These are phyloP conservation scores for Chytridium lagenaria DNA, from an alignment of 371 early-diverging fungal species.

Conservation along the genomic window DNA sequence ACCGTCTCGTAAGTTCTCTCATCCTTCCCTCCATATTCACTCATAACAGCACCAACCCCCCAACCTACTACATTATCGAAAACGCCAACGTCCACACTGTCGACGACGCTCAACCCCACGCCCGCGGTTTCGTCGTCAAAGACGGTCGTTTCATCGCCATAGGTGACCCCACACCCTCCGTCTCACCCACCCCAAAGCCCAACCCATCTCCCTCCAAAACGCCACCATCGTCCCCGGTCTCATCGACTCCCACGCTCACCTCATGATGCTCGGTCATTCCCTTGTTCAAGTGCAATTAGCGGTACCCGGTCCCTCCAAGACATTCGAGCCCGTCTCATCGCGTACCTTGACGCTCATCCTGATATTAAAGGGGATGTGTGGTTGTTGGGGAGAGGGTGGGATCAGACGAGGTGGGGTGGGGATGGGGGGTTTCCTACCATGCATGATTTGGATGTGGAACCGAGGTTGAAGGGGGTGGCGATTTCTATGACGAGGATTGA, in stretches of 20 bases:
- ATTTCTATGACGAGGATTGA: slow-evolving; percentile 41
- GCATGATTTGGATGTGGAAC: slow-evolving; percentile 34
- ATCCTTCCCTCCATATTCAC: background rate
- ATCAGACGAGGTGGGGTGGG: slow-evolving; percentile 38
- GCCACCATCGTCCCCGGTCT: slow-evolving; percentile 43
- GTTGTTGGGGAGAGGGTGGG: slow-evolving; percentile 50
- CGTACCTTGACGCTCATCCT: slow-evolving; percentile 36
- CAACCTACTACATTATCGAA: slow-evolving; percentile 30
- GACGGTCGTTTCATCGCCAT: slow-evolving; percentile 33
- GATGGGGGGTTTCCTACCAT: slow-evolving; percentile 31
- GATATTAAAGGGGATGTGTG: slow-evolving; percentile 29
- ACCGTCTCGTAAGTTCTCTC: background rate
- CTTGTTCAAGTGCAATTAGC: slow-evolving; percentile 35
- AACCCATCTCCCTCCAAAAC: slow-evolving; percentile 24
- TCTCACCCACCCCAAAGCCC: slow-evolving; percentile 19
- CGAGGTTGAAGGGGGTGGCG: slow-evolving; percentile 31
- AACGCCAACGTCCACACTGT: slow-evolving; percentile 38
- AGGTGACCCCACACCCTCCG: slow-evolving; percentile 17
- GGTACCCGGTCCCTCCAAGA: slow-evolving; percentile 25
- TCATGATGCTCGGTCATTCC: slow-evolving; percentile 33
- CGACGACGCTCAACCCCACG: slow-evolving; percentile 18
- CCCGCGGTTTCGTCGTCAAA: slow-evolving; percentile 33
- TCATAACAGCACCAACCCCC: background rate
- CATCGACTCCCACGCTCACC: slow-evolving; percentile 50
- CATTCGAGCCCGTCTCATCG: slow-evolving; percentile 20